phyloP scores from a whole-genome alignment of 768 basidiomycete species.

The Auriscalpium microsporum region DNA sequence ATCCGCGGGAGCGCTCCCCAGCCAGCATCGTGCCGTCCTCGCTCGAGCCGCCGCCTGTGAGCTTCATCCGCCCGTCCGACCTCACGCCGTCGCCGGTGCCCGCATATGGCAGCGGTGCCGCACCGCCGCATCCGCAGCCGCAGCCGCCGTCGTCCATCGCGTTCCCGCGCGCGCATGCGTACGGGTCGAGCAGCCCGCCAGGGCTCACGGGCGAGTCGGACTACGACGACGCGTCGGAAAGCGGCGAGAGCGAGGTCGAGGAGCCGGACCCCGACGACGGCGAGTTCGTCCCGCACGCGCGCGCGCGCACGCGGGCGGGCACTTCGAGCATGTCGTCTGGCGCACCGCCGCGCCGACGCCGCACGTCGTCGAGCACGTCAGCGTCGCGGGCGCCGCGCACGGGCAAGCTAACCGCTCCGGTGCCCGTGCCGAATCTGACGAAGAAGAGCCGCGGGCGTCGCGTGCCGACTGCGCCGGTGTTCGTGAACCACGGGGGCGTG shows the following conservation, averaged over 20 bases:
- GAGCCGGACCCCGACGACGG: conserved; percentile 9
- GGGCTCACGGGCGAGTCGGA: conserved; percentile 11
- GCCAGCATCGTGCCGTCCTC: not conserved
- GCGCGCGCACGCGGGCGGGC: not conserved
- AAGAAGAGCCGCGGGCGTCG: conserved; percentile 75
- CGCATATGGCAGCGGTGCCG: not conserved
- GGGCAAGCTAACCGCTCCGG: conserved; percentile 40
- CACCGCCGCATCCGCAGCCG: not conserved
- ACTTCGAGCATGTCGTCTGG: not conserved
- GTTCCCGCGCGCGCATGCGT: not conserved
- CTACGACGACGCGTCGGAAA: conserved; percentile 9
- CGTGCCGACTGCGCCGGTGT: conserved; percentile 46
- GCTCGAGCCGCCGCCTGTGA: not conserved
- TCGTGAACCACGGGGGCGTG: conserved; percentile 18
- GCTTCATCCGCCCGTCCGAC: not conserved
- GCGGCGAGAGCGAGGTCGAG: conserved; percentile 12
- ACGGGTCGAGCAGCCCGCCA: conserved; percentile 13
- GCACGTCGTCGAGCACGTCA: conserved; percentile 10
- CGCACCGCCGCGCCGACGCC: conserved; percentile 3
- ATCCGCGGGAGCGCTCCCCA: not conserved
- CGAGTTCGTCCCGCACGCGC: conserved; percentile 7
- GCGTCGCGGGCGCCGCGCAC: conserved; percentile 2
- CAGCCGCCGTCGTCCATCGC: not conserved
- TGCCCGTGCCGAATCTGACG: conserved; percentile 69
- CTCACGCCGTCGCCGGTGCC: not conserved